Evolutionary conservation across 176 grass and related monocot species (phyloP), one percentile per base, ranked within the genome.

Genomic region (Oryza meridionalis): DNA sequence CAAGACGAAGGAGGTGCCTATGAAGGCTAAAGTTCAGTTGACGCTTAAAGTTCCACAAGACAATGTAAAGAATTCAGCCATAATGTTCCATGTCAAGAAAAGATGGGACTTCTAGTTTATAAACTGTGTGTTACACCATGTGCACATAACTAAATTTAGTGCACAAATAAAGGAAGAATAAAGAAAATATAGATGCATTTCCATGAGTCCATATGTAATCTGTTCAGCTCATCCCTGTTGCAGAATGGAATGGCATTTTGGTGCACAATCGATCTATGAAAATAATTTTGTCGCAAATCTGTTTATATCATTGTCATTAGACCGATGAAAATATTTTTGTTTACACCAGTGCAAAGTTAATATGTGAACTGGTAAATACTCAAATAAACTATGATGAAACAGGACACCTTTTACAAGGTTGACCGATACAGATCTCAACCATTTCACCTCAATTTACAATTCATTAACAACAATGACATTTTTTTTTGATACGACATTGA

Each of bases 21-120:
- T 93, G 75, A 95, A 98, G 87, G 72, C 75, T 45, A 98, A 91
- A 86, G 53, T 95, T 65, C 88, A 85, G 64, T 26, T 98, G n/a
- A 95, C 79, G 74, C 68, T 98, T n/a, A 87, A 93, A 85, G 83
- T 92, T 4, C 89, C 91, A 9, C 91, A 90, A 79, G 89, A 89
- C 79, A 85, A 93, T 38, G 69, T 90, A 70, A 64, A 21, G 3
- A 88, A 88, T 72, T 85, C 96, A 37, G 64, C 70, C 21, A 75
- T 98, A 69, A 35, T 93, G 83, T 90, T 98, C 45, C 89, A 82
- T 63, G 87, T 98, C 73, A 98, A 98, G 85, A 98, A 98, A 92
- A 93, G 93, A 91, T 95, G 93, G 96, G 96, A 98, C 65, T 92
- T 98, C 72, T 95, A 93, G 75, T 55, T 70, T 77, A 1, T 61